Conservation (phyloP, 2,329 filamentous ascomycete species). For the Aspergillus piperis region DNA sequence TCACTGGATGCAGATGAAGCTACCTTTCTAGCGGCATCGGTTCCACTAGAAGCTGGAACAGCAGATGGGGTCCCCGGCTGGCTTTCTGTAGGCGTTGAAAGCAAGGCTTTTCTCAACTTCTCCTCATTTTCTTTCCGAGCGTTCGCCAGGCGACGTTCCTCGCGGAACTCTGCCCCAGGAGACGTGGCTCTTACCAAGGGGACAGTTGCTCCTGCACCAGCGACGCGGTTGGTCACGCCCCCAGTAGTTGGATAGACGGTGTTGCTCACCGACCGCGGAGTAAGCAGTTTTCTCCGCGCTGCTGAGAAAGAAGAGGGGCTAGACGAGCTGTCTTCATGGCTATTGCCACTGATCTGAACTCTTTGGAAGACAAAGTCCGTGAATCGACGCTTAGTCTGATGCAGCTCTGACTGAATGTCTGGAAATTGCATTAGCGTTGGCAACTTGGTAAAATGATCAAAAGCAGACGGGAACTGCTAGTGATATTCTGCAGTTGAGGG, state of each 20-base stretch:
- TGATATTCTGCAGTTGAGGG: not conserved
- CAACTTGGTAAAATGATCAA: not conserved
- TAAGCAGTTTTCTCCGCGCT: constrained; percentile 31
- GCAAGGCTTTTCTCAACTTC: constrained; percentile 29
- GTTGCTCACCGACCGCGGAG: constrained; percentile 39
- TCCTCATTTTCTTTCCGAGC: constrained; percentile 34
- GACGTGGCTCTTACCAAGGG: constrained; percentile 45
- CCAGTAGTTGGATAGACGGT: constrained; percentile 23
- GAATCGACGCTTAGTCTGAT: constrained; percentile 50
- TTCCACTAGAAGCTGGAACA: not conserved
- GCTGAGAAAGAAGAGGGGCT: constrained; percentile 22
- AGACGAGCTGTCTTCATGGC: constrained; percentile 14
- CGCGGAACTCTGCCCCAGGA: constrained; percentile 44
- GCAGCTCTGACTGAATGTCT: constrained; percentile 50
- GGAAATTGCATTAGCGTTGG: constrained; percentile 13
- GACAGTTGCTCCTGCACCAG: constrained; percentile 29
- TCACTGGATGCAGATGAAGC: constrained; percentile 17
- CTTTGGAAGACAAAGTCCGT: constrained; percentile 52
- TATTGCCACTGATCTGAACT: constrained; percentile 32
- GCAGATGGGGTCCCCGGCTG: constrained; percentile 2
- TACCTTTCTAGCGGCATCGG: not conserved
- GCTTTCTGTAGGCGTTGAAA: constrained; percentile 22
- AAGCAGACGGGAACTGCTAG: not conserved
- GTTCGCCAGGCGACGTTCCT: constrained; percentile 33
- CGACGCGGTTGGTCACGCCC: constrained; percentile 12